phyloP scores from a whole-genome alignment of 345 rosid genomes.

The Eucalyptus decipiens region DNA sequence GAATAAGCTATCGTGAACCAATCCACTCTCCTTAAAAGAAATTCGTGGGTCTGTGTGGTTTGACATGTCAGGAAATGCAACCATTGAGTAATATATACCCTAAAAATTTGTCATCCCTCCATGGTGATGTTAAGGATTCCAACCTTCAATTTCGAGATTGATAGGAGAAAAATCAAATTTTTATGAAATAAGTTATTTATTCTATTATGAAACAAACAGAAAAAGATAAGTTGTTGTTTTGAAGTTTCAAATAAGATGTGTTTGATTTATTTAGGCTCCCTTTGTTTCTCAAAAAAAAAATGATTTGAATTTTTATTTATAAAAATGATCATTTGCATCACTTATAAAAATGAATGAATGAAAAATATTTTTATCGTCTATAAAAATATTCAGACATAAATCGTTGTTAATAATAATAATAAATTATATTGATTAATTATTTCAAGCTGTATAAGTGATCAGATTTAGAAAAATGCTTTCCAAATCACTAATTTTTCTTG shows the following conservation, averaged over 20 bases:
- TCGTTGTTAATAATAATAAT: too few species aligned
- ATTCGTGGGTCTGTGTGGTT: neutral
- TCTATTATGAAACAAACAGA: neutral
- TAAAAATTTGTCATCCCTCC: neutral
- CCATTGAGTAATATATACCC: neutral
- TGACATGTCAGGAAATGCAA: neutral
- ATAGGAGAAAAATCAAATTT: neutral
- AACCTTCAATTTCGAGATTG: neutral
- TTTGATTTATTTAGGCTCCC: neutral
- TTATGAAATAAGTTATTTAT: neutral
- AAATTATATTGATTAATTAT: too few species aligned
- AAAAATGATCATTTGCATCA: too few species aligned
- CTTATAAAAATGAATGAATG: too few species aligned
- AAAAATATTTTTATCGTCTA: too few species aligned
- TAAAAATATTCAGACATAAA: too few species aligned
- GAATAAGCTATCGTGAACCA: neutral
- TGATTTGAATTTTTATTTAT: too few species aligned
- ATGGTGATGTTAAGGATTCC: neutral
- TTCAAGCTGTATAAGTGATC: too few species aligned
- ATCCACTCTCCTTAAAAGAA: neutral
- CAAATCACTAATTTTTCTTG: too few species aligned
- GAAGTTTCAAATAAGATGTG: neutral
- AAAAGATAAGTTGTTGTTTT: neutral
- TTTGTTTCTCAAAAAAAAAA: too few species aligned
- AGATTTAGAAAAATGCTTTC: too few species aligned